Conservation (phyloP, 1,284 basidiomycete species). For the Agaricales sp. region DNA sequence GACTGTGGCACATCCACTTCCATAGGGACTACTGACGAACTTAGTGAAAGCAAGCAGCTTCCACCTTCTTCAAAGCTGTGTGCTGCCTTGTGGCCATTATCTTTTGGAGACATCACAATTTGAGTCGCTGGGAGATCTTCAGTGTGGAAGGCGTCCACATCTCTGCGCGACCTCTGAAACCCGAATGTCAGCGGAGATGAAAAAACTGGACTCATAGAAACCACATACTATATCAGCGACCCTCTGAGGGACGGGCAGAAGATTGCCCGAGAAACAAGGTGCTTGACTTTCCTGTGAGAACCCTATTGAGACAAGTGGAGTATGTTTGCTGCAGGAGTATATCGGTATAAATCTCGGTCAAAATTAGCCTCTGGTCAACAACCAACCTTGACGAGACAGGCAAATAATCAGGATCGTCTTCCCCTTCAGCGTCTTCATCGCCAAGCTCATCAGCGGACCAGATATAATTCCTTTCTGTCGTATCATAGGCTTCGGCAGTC, state of each 20-base stretch:
- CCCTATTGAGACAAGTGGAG: neutral
- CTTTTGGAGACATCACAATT: neutral
- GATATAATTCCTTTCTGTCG: slow-evolving; percentile 12
- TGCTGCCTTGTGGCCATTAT: neutral
- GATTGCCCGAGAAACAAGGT: neutral
- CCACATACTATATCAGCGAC: neutral
- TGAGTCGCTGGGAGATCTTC: slow-evolving; percentile 4
- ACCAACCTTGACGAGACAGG: slow-evolving; percentile 8
- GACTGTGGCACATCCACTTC: neutral
- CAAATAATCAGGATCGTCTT: slow-evolving; percentile 33
- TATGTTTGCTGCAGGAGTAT: neutral
- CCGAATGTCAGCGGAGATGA: neutral
- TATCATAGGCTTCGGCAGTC: neutral
- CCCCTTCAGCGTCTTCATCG: slow-evolving; percentile 38
- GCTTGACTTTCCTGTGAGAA: slow-evolving; percentile 1
- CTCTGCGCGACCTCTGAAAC: neutral
- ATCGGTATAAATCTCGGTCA: neutral
- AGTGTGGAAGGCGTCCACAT: slow-evolving; percentile 7
- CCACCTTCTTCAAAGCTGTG: too few species aligned
- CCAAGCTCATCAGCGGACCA: slow-evolving; percentile 39
- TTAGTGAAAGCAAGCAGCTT: too few species aligned
- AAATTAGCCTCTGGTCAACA: neutral
- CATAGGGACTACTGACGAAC: too few species aligned
- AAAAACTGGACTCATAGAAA: neutral
- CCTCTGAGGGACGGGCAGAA: neutral